Conservation (phyloP, 2,329 filamentous ascomycete species). For the Aaosphaeria arxii region DNA sequence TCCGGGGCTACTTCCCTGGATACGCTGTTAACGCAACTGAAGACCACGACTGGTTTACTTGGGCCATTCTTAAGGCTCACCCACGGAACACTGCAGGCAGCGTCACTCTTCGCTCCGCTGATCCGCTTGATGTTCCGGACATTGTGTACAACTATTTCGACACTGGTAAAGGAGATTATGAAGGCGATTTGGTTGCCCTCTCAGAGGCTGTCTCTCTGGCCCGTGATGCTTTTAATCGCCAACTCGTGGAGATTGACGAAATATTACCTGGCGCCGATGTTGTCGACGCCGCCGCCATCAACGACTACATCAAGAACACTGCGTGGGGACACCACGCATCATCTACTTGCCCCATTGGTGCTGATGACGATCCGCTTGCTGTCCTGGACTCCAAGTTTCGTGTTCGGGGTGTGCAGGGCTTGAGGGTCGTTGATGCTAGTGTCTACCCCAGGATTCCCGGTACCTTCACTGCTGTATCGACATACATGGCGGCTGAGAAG, state of each 20-base stretch:
- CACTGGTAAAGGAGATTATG: conserved; percentile 56
- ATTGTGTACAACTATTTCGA: conserved; percentile 49
- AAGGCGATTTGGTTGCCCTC: conserved; percentile 55
- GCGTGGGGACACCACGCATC: conserved; percentile 53
- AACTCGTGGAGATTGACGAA: conserved; percentile 33
- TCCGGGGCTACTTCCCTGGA: conserved; percentile 55
- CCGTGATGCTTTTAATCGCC: conserved; percentile 39
- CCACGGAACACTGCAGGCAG: conserved; percentile 60
- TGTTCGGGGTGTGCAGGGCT: conserved; percentile 50
- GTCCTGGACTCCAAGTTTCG: conserved; percentile 55
- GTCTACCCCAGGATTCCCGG: conserved; percentile 44
- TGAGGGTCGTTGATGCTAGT: conserved; percentile 48
- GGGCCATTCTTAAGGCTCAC: conserved; percentile 60
- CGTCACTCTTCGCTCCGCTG: conserved; percentile 58
- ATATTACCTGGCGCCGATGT: conserved; percentile 49
- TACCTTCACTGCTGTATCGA: conserved; percentile 50
- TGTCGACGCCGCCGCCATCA: conserved; percentile 27
- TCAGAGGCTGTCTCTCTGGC: conserved; percentile 53
- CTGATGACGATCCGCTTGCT: conserved; percentile 45
- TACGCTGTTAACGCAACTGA: conserved; percentile 52
- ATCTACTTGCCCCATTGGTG: conserved; percentile 58
- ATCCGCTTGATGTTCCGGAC: conserved; percentile 62
- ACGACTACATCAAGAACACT: conserved; percentile 26
- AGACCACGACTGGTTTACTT: conserved; percentile 49
- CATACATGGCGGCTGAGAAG: conserved; percentile 60